These are phyloP conservation scores for Botryotinia calthae DNA, from an alignment of 2,329 filamentous ascomycete genomes.

Conservation along the genomic window DNA sequence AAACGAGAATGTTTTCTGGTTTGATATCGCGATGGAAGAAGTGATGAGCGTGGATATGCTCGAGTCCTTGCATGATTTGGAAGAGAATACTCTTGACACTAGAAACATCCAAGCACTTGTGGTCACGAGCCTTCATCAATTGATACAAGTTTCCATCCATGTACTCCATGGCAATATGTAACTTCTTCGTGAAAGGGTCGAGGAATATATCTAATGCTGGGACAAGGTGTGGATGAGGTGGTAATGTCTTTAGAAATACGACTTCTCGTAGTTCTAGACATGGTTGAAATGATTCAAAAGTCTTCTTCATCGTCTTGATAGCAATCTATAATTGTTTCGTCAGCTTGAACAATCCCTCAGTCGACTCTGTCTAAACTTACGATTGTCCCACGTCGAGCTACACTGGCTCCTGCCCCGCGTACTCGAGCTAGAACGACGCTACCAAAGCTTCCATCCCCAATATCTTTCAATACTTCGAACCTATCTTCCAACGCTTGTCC, in stretches of 20 bases:
- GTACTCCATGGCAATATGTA: slow-evolving; percentile 98
- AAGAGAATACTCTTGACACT: slow-evolving; percentile 98
- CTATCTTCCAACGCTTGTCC: slow-evolving; percentile 77
- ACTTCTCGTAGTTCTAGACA: slow-evolving; percentile 95
- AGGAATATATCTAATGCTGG: slow-evolving; percentile 97
- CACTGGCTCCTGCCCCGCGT: slow-evolving; percentile 80
- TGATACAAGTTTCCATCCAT: slow-evolving; percentile 99
- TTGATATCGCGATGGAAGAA: slow-evolving; percentile 99
- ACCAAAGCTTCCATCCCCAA: slow-evolving; percentile 97
- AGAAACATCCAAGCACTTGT: slow-evolving; percentile 84
- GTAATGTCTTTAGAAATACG: slow-evolving; percentile 89
- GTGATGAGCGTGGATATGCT: slow-evolving; percentile 94
- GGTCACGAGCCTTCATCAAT: slow-evolving; percentile 96
- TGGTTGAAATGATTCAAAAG: slow-evolving; percentile 85
- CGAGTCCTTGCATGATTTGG: slow-evolving; percentile 92
- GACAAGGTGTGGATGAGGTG: slow-evolving; percentile 87
- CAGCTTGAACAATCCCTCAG: slow-evolving; percentile 23
- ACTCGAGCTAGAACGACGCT: slow-evolving; percentile 92
- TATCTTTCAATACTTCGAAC: slow-evolving; percentile 96
- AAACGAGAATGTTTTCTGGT: slow-evolving; percentile 96
- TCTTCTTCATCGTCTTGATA: slow-evolving; percentile 99
- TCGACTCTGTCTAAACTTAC: slow-evolving; percentile 54
- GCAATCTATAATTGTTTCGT: slow-evolving; percentile 64
- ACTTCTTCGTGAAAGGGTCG: slow-evolving; percentile 90
- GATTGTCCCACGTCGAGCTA: slow-evolving; percentile 87